Base-by-base conservation (phyloP, 2,329 filamentous ascomycete species). In the Xylaria sp. region DNA sequence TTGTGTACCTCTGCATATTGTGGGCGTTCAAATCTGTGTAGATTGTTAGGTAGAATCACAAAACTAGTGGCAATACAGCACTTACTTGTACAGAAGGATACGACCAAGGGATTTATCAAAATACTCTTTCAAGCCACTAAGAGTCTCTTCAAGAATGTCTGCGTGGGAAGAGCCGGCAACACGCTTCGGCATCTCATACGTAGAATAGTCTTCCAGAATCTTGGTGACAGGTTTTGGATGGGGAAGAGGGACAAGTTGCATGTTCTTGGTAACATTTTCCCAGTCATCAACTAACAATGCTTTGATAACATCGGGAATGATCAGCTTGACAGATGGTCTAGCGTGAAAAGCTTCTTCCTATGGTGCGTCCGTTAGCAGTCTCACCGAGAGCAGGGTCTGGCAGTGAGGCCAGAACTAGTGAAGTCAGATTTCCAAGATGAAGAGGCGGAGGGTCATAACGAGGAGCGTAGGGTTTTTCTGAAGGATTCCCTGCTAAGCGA, bases 261-360 rank as follows among this genome's bases (percentile, higher is more conserved):
- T 89, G 78, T 97, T 96, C 82, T 98, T 98, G 65, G 96, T 99
- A 69, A 99, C 90, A 75, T 98, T 97, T 80, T 99, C 96, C 96
- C 96, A 99, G 79, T 99, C 96, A 78, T 99, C 96, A 24, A 99
- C 96, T 2, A 99, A 88, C 70, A 97, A 87, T 17, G 92, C 93
- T 83, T 98, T 98, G 72, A 99, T 86, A 72, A 92, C 89, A 77
- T 98, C 96, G 0, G 96, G 94, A 71, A 98, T 90, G 58, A 90
- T 86, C 50, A 99, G 87, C 75, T 93, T 93, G 75, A 99, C 91
- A 19, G 93, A 93, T 21, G 95, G 94, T 66, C 94, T 90, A 70
- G 87, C 86, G 77, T 94, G 89, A 78, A 97, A 99, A 4, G 87
- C 84, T 69, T 98, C 96, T 83, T 98, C 96, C 94, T 98, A 80